Percentiles rank a stretch among this genome's conserved stretches.
These are phyloP conservation scores for Microthlaspi erraticum DNA, from an alignment of 345 rosid species.

Conservation along the genomic window DNA sequence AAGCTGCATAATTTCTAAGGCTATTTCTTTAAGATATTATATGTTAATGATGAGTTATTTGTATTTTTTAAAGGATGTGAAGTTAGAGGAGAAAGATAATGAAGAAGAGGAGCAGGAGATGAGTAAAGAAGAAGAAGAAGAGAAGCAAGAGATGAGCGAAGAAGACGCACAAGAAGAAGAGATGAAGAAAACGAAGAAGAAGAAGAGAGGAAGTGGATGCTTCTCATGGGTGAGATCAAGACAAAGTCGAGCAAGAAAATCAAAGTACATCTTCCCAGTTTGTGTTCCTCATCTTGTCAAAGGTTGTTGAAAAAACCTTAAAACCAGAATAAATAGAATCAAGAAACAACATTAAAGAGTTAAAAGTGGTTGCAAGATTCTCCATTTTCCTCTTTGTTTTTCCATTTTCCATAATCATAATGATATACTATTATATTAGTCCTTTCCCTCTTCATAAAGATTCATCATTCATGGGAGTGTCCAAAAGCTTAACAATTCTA, in stretches of 20 bases:
- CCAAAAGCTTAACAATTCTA: slow-evolving; percentile 27
- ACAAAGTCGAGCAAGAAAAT: slow-evolving; percentile 54
- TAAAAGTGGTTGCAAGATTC: slow-evolving; percentile 23
- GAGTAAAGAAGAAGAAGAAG: slow-evolving; percentile 27
- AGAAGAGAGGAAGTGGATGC: slow-evolving; percentile 59
- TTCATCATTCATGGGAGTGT: slow-evolving; percentile 35
- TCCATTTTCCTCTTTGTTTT: slow-evolving; percentile 9
- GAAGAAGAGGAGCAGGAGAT: slow-evolving; percentile 25
- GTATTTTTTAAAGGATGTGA: slow-evolving; percentile 43
- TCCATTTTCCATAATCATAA: slow-evolving; percentile 15
- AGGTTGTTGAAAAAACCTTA: slow-evolving; percentile 39
- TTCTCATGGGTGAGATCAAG: slow-evolving; percentile 71
- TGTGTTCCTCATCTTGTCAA: slow-evolving; percentile 52
- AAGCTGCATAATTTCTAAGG: neutral
- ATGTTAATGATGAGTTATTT: neutral
- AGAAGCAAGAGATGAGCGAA: slow-evolving; percentile 14
- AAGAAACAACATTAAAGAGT: slow-evolving; percentile 14
- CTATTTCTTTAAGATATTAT: slow-evolving; percentile 2
- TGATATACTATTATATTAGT: slow-evolving; percentile 21
- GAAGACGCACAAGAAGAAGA: slow-evolving; percentile 27
- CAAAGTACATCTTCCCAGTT: slow-evolving; percentile 44
- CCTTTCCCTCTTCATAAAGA: slow-evolving; percentile 32
- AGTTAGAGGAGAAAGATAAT: slow-evolving; percentile 42
- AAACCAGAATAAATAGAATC: neutral
- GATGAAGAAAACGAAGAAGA: slow-evolving; percentile 13